phyloP scores from a whole-genome alignment of 2,329 filamentous ascomycete genomes.

The Chlorencoelia australis region DNA sequence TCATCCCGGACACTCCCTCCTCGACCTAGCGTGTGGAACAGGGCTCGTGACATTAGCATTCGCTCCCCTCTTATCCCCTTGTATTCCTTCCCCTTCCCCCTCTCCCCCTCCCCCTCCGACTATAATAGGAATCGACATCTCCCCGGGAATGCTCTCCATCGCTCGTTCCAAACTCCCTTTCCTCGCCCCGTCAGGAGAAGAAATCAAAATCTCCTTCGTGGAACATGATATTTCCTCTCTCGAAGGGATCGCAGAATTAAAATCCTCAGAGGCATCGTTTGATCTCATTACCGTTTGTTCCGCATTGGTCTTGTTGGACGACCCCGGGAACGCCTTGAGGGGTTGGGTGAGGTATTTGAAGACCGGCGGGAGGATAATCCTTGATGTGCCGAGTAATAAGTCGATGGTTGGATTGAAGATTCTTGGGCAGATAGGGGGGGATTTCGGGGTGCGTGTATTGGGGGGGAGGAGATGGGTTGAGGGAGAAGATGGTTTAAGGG shows the following conservation, averaged over 20 bases:
- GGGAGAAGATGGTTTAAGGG: neutral
- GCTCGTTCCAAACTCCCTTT: neutral
- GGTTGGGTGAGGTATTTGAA: neutral
- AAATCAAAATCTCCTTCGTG: neutral
- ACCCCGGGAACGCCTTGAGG: neutral
- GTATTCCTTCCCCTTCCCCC: neutral
- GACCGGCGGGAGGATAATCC: neutral
- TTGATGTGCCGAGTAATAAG: neutral
- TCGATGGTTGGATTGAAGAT: neutral
- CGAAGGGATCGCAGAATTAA: neutral
- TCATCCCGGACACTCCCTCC: neutral
- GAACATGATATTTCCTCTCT: neutral
- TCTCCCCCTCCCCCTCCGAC: neutral
- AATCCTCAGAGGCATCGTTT: neutral
- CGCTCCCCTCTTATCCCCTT: neutral
- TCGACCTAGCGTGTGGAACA: conserved; percentile 4
- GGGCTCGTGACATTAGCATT: neutral
- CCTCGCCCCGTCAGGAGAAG: neutral
- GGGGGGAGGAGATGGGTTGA: neutral
- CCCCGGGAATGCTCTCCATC: neutral
- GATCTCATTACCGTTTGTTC: conserved; percentile 1
- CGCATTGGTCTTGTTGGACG: neutral
- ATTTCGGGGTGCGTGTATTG: neutral
- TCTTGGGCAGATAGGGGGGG: neutral
- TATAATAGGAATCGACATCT: conserved; percentile 2